These are phyloP conservation scores for Mortierella sp. DNA, from an alignment of 371 early-diverging fungal genomes.

Conservation along the genomic window DNA sequence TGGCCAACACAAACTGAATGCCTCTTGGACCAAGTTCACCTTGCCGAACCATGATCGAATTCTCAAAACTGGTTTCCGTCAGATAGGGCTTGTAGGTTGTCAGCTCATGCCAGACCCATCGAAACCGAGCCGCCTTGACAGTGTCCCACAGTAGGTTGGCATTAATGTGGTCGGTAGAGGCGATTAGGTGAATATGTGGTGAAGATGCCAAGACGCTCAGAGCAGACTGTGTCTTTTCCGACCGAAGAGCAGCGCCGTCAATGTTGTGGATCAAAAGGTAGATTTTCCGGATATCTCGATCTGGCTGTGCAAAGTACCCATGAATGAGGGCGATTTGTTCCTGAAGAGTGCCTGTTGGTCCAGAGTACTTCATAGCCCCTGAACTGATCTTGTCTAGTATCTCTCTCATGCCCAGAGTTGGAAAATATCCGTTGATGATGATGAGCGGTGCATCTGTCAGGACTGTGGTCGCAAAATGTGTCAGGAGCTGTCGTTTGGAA, in stretches of 20 bases:
- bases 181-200: constrained; percentile 80
- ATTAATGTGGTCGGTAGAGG: constrained; percentile 91
- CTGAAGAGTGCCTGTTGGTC: constrained; percentile 60
- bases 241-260: constrained; percentile 86
- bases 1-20: constrained; percentile 84
- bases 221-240: constrained; percentile 72
- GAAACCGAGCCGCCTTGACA: constrained; percentile 70
- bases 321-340: constrained; percentile 74
- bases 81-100: constrained; percentile 87
- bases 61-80: constrained; percentile 86
- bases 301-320: constrained; percentile 65
- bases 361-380: constrained; percentile 57
- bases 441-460: constrained; percentile 74
- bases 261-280: constrained; percentile 91
- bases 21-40: constrained; percentile 73
- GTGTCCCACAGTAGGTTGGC: constrained; percentile 90
- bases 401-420: constrained; percentile 77
- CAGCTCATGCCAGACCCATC: constrained; percentile 91
- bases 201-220: constrained; percentile 74
- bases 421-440: constrained; percentile 88
- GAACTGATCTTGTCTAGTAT: constrained; percentile 71
- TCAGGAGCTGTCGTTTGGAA: constrained; percentile 84
- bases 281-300: constrained; percentile 62
- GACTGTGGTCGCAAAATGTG: constrained; percentile 69
- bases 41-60: constrained; percentile 71